Evolutionary conservation across 345 rosid species (phyloP), one percentile per base, ranked within the genome.

Genomic region (Gossypium australe): DNA sequence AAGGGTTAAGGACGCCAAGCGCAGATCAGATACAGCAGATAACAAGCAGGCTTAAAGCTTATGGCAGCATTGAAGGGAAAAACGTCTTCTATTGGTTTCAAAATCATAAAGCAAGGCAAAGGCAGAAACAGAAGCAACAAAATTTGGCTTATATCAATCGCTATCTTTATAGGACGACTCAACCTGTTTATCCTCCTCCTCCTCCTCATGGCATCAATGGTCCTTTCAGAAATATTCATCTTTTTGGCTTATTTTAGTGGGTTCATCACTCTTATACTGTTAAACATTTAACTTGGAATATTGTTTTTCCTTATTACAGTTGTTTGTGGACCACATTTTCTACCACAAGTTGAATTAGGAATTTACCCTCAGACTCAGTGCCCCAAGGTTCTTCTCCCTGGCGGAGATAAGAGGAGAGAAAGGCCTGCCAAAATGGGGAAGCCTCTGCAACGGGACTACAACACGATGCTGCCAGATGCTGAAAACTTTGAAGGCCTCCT

Each of bases 71-170:
- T 57, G 98, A 95, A 82, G 99, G 98, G n/a, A 93, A 95, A 79
- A 95, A 95, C 80, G 99, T 95, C 27, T 95, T 95, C 57, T 95
- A 95, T 67, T 93, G 99, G 99, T 95, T 95, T 64, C 99, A 95
- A 72, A 95, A 95, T 85, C 98, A 95, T 45, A 93, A 93, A 84
- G 99, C 99, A 29, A 86, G 99, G 58, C 98, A 87, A 74, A 86
- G 98, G 53, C 99, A 91, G 83, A 93, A 90, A 82, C 96, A 89
- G 82, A 93, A 89, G 78, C 93, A 90, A 76, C 91, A 93, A 47
- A 88, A 83, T 79, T 52, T 87, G 76, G 86, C 89, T 68, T 83
- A 82, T 74, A 67, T 88, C 82, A 87, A 80, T 76, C 88, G 88
- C 22, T 79, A 73, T 76, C 82, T 87, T 72, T 88, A 80, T 72